These are phyloP conservation scores for Bremia lactucae DNA, from an alignment of 352 stramenopile species.

Conservation along the genomic window DNA sequence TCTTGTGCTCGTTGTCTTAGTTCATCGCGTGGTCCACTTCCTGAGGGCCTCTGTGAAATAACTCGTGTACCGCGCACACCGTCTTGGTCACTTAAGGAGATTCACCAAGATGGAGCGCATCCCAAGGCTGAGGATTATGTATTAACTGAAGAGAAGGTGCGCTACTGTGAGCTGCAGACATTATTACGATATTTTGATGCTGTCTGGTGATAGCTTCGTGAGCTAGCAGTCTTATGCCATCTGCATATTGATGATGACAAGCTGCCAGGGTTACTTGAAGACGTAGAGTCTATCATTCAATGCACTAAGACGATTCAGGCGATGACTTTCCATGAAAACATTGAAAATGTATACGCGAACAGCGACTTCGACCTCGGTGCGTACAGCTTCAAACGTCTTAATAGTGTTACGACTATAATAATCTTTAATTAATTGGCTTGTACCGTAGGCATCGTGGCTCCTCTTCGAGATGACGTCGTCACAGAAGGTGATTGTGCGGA, in stretches of 20 bases:
- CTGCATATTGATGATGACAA: constrained; percentile 67
- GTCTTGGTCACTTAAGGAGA: constrained; percentile 72
- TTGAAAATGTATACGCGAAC: constrained; percentile 75
- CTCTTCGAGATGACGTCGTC: constrained; percentile 62
- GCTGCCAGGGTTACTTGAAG: constrained; percentile 57
- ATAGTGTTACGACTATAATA: background rate
- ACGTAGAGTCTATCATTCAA: constrained; percentile 82
- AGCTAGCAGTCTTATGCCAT: constrained; percentile 74
- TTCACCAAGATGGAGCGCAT: constrained; percentile 48
- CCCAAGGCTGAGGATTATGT: constrained; percentile 37
- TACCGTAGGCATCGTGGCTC: constrained; percentile 22
- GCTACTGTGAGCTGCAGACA: background rate
- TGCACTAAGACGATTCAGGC: constrained; percentile 81
- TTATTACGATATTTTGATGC: background rate
- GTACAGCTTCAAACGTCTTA: background rate
- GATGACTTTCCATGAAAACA: constrained; percentile 69
- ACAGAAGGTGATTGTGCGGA: constrained; percentile 64
- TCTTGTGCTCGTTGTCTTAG: constrained; percentile 7
- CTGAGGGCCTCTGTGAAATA: constrained; percentile 54
- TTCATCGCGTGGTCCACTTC: constrained; percentile 14
- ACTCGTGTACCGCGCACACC: constrained; percentile 46
- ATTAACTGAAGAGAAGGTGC: constrained; percentile 50
- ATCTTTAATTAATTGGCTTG: background rate
- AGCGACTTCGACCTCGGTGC: constrained; percentile 40
- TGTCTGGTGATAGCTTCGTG: constrained; percentile 31